Evolutionary conservation across 192 early-diverging fungal genomes (phyloP).

Genomic region (Gaertneriomyces semiglobifer): DNA sequence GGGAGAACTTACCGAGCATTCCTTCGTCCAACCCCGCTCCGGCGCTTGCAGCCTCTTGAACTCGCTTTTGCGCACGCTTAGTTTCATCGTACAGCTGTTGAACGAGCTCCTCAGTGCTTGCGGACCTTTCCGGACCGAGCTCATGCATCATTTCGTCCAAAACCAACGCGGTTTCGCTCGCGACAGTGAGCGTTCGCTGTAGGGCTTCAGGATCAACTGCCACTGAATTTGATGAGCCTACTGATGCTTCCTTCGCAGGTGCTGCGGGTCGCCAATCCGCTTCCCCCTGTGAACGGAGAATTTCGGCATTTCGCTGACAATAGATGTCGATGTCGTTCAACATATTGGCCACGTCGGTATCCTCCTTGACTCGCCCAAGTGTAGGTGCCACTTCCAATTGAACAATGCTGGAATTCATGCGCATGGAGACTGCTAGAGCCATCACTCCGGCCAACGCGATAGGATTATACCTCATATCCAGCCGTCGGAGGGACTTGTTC

Average conservation of each 20-base stretch:
- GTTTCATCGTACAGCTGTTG: constrained; percentile 32
- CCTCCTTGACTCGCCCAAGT: constrained; percentile 9
- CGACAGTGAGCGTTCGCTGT: constrained; percentile 7
- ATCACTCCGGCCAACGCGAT: constrained; percentile 76
- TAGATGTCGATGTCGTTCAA: constrained; percentile 32
- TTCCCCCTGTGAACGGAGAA: constrained; percentile 9
- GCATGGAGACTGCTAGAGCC: constrained; percentile 77
- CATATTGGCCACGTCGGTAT: constrained; percentile 25
- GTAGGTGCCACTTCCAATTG: constrained; percentile 62
- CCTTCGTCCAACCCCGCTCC: constrained; percentile 20
- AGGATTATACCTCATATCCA: constrained; percentile 76
- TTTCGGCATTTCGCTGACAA: constrained; percentile 30
- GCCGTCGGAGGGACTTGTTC: constrained; percentile 58
- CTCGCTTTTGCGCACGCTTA: constrained; percentile 4
- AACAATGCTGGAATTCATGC: constrained; percentile 71
- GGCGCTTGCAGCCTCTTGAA: constrained; percentile 21
- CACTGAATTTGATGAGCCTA: neutral
- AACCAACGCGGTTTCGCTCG: constrained; percentile 19
- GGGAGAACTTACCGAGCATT: constrained; percentile 10
- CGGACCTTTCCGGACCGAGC: constrained; percentile 8
- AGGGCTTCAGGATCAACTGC: constrained; percentile 7
- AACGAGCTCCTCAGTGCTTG: constrained; percentile 12
- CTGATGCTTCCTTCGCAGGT: neutral
- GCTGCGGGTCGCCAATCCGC: neutral
- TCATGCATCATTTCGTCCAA: constrained; percentile 21